Evolutionary conservation across 2,329 filamentous ascomycete genomes (phyloP).

Genomic region (Aspergillus hiratsukae): DNA sequence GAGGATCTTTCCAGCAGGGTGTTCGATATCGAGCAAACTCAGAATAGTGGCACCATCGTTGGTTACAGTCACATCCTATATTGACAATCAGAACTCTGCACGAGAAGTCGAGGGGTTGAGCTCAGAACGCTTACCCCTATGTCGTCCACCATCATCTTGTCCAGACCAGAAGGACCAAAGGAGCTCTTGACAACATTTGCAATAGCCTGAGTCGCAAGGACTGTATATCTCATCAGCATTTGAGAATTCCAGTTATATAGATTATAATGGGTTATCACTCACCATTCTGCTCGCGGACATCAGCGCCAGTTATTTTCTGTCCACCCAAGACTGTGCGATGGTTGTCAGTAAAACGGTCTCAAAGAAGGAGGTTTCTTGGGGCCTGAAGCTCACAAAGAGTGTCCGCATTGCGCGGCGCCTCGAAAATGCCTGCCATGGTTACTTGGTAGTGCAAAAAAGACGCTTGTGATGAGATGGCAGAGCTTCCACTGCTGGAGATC

Average conservation of each 20-base stretch:
- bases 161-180: conserved; percentile 91
- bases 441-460: conserved; percentile 17
- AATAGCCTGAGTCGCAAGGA: conserved; percentile 92
- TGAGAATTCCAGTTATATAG: conserved; percentile 5
- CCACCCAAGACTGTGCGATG: conserved; percentile 71
- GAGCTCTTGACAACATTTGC: conserved; percentile 99
- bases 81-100: conserved; percentile 12
- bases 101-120: conserved; percentile 16
- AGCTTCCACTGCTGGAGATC: conserved; percentile 25
- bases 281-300: conserved; percentile 97
- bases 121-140: conserved; percentile 66
- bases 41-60: conserved; percentile 98
- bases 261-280: conserved; percentile 29
- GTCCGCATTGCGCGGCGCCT: conserved; percentile 85
- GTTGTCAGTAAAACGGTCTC: conserved; percentile 27
- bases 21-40: conserved; percentile 90
- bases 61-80: conserved; percentile 90
- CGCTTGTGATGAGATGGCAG: conserved; percentile 21
- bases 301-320: conserved; percentile 92
- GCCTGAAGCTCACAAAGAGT: conserved; percentile 65
- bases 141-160: conserved; percentile 99
- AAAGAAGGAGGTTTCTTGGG: neutral
- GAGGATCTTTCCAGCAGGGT: conserved; percentile 96
- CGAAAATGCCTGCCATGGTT: conserved; percentile 89
- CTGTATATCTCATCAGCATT: conserved; percentile 43